Conservation (phyloP, 805 yeast genomes). For the Cyberlindnera mississippiensis region DNA sequence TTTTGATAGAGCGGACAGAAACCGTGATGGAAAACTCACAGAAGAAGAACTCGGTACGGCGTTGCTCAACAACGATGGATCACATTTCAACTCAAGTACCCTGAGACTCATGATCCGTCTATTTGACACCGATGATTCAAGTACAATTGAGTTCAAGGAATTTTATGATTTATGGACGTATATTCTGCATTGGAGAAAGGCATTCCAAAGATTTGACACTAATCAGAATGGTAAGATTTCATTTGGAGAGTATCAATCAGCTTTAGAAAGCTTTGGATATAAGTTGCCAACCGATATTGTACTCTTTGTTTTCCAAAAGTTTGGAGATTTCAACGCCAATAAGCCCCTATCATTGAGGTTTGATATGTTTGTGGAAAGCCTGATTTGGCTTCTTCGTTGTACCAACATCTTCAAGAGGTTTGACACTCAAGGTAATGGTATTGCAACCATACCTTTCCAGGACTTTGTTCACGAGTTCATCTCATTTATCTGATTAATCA, state of each 20-base stretch:
- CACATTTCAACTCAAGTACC: constrained; percentile 57
- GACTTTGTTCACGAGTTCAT: constrained; percentile 56
- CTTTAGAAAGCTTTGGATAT: constrained; percentile 64
- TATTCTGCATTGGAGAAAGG: constrained; percentile 59
- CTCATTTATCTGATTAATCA: constrained; percentile 20
- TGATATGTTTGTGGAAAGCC: constrained; percentile 76
- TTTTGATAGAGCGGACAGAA: constrained; percentile 52
- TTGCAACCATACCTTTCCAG: constrained; percentile 61
- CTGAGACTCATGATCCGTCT: constrained; percentile 58
- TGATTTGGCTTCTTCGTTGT: constrained; percentile 70
- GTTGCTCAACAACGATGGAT: constrained; percentile 58
- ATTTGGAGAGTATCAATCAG: constrained; percentile 60
- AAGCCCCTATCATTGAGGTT: constrained; percentile 50
- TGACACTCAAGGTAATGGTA: constrained; percentile 71
- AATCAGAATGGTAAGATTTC: constrained; percentile 56
- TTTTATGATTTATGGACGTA: constrained; percentile 68
- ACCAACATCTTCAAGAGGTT: constrained; percentile 76
- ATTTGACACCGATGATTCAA: constrained; percentile 48
- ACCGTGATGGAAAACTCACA: constrained; percentile 50
- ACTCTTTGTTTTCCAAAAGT: constrained; percentile 53
- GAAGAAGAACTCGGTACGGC: constrained; percentile 56
- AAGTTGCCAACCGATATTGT: constrained; percentile 53
- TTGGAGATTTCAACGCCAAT: constrained; percentile 37
- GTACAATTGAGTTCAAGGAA: constrained; percentile 51
- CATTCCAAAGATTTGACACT: constrained; percentile 59